Base-by-base conservation (phyloP, 2,329 filamentous ascomycete genomes). In the Laburnicola sp. region DNA sequence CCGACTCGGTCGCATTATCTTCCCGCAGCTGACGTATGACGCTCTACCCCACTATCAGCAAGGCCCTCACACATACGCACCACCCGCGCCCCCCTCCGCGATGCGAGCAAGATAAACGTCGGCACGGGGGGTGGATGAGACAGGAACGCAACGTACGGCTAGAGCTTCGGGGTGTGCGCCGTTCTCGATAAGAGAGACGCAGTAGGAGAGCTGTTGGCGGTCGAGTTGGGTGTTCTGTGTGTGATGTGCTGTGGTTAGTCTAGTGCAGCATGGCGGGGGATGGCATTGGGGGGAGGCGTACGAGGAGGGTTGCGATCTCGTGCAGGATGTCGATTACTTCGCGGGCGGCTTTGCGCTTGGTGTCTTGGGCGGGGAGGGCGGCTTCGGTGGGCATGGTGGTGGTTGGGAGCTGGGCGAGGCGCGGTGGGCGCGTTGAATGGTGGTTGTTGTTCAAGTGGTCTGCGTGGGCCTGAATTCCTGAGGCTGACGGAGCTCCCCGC, bases 101-200 rank as follows among this genome's bases (percentile, higher is more conserved):
- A n/a, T n/a, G n/a, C n/a, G n/a, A n/a, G n/a, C n/a, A n/a, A n/a
- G n/a, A n/a, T n/a, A n/a, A n/a, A n/a, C n/a, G n/a, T n/a, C n/a
- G n/a, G 21, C 4, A 34, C 25, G 27, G 16, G 10, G 31, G 4
- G 11, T 41, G 36, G 37, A n/a, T 32, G 9, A 22, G n/a, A 42
- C 16, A 27, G 23, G 16, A n/a, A 40, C 31, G 28, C 34, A 56
- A 77, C 90, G 68, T 81, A 97, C 94, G 23, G 93, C 92, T 28
- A 99, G 79, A 1, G 93, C 94, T 72, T 97, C 93, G 0, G 94
- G 94, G 69, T 96, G 96, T 27, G 97, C 91, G 10, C 94, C 94
- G 68, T 96, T 96, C 75, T 99, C 94, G 63, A 99, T 95, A 73
- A 99, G 83, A 47, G 91, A 96, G 53, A 97, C 93, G 74, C 94